Percentiles rank a stretch among this genome's conserved stretches.
Conservation (phyloP, 331 rosid species). For the Erythrophleum ivorense region DNA sequence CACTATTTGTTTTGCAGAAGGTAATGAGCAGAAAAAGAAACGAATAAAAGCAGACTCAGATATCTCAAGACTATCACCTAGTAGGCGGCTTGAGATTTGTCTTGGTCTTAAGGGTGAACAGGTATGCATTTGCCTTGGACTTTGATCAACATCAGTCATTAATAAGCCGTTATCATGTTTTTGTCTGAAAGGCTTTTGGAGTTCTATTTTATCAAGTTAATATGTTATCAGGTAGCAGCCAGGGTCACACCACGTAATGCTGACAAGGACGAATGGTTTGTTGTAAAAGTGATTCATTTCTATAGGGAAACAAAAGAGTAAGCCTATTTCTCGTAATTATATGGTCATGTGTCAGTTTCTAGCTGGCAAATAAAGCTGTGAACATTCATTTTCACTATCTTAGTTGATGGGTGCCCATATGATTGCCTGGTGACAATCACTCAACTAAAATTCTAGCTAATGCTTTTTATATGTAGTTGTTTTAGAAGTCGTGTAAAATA, state of each 20-base stretch:
- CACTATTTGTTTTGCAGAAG: conserved; percentile 65
- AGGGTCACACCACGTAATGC: conserved; percentile 86
- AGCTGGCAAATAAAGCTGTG: conserved; percentile 5
- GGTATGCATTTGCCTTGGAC: conserved; percentile 51
- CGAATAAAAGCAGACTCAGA: conserved; percentile 85
- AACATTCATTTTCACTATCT: conserved; percentile 11
- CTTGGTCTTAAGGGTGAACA: conserved; percentile 90
- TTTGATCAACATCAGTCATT: conserved; percentile 19
- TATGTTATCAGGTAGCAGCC: conserved; percentile 83
- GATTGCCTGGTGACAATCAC: neutral
- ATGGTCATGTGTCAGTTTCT: conserved; percentile 12
- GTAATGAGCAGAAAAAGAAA: conserved; percentile 82
- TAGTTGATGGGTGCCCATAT: neutral
- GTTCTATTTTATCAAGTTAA: conserved; percentile 34
- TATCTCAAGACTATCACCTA: conserved; percentile 66
- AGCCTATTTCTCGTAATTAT: conserved; percentile 45
- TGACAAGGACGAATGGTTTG: conserved; percentile 94
- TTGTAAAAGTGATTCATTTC: conserved; percentile 93
- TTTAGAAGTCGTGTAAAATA: neutral
- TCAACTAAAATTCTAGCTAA: neutral
- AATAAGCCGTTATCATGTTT: neutral
- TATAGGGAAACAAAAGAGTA: conserved; percentile 92
- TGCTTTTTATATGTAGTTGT: too few species aligned
- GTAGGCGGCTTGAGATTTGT: conserved; percentile 68
- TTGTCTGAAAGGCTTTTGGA: conserved; percentile 1